Base-by-base conservation (phyloP, 2,329 filamentous ascomycete genomes). In the Parasarocladium wereldwijsianum region DNA sequence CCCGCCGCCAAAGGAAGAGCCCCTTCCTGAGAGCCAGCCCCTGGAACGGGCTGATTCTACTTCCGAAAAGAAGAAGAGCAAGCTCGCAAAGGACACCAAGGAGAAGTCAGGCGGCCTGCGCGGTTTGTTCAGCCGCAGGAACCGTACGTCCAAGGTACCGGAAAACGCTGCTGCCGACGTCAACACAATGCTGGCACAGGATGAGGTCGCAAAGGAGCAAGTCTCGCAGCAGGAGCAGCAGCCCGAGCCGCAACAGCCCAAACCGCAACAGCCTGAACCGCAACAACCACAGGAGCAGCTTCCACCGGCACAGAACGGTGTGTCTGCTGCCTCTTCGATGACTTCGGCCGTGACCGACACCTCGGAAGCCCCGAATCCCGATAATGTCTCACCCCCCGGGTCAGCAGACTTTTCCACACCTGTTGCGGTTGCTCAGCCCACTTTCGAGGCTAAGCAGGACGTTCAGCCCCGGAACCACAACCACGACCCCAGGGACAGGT, bases 91-190 rank as follows among this genome's bases (percentile, higher is more conserved):
- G 45, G 60, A 59, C 5, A 44, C 47, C 35, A 61, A 58, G 45
- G 54, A 62, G 31, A 54, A 55, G 39, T 47, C 50, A 23, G 57
- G 58, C 18, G 69, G 71, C 11, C 62, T 81, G 40, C 67, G 66
- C 37, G 78, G 76, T 51, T 57, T 81, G 24, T 80, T 81, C 43
- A 63, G 64, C 26, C 66, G 71, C 40, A 77, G 71, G 53, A 74
- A 73, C 43, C 59, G 66, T 35, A 44, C 54, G 34, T 75, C 64
- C 20, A 77, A 67, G 50, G 43, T 65, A 14, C 64, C 62, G 6
- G 66, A 71, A 2, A 64, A 65, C 35, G 62, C 67, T 21, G 57
- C 57, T 33, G 53, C 51, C 36, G 65, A 66, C 42, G 51, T 63
- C 37, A 67, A 58, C 48, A 58, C 44, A 42, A 64, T 66, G 59